phyloP scores from a whole-genome alignment of 306 rosid genomes.

The Acacia crassicarpa region DNA sequence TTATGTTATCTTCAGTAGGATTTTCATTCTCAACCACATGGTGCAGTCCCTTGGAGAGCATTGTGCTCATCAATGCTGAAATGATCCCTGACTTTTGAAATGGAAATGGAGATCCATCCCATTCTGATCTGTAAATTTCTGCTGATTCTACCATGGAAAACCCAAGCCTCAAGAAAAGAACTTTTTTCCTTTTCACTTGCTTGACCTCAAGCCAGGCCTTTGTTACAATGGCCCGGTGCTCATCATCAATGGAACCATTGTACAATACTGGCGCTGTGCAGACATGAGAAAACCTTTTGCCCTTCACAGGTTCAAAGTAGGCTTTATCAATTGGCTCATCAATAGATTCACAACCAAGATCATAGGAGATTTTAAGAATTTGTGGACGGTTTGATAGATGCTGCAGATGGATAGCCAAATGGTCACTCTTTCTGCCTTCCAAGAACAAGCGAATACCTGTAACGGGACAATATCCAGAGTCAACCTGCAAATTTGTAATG shows the following conservation, averaged over 20 bases:
- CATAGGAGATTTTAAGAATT: conserved; percentile 41
- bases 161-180: conserved; percentile 62
- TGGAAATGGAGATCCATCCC: conserved; percentile 52
- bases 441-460: conserved; percentile 63
- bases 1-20: conserved; percentile 45
- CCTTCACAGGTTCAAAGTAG: conserved; percentile 61
- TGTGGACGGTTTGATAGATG: conserved; percentile 64
- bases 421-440: conserved; percentile 68
- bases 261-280: conserved; percentile 62
- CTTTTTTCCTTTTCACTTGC: conserved; percentile 50
- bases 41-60: conserved; percentile 50
- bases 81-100: conserved; percentile 59
- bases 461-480: conserved; percentile 56
- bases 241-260: conserved; percentile 38
- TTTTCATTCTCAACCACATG: conserved; percentile 31
- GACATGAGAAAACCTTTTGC: conserved; percentile 62
- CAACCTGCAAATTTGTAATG: conserved; percentile 49
- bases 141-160: conserved; percentile 56
- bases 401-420: conserved; percentile 66
- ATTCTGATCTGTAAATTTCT: conserved; percentile 50
- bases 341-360: conserved; percentile 32
- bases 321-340: conserved; percentile 42
- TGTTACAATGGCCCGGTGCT: conserved; percentile 53
- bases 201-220: conserved; percentile 65
- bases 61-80: conserved; percentile 56